Evolutionary conservation across 1,284 basidiomycete genomes (phyloP), one percentile per base, ranked within the genome.

Genomic region (Xerocomus alliaceus): DNA sequence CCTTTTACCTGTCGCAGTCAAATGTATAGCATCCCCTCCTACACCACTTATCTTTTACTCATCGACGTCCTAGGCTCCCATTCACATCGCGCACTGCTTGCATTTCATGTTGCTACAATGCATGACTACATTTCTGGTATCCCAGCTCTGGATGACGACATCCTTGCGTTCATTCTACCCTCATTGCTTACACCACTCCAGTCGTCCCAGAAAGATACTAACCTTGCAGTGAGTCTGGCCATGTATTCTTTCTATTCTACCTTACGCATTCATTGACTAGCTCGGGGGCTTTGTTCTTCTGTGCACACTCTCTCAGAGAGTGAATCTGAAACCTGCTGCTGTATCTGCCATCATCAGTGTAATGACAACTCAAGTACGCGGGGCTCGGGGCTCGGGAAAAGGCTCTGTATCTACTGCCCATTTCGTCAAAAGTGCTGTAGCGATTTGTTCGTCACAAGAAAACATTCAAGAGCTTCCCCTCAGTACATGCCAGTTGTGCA

Each of bases 91-190:
- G 86, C 91, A 0, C 79, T 98, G 17, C 78, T 95, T 47, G 88
- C 89, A 0, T 98, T 98, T 78, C 95, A 95, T 79, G 86, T 90
- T 6, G 89, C 93, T 5, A 87, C 86, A 0, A 79, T 96, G 48
- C 86, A 97, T 29, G 94, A 94, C 54, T 93, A 92, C 67, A 80
- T 97, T 48, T 84, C 87, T 35, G 80, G 83, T 31, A 78, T 70
- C 56, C 81, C 85, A 61, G 66, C 68, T 8, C 66, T 91, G n/a
- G 84, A 88, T 63, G 89, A 92, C 72, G 86, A 84, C 12, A 81
- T 83, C 1, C 76, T 89, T 22, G 87, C 87, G 0, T 84, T 85
- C 67, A 61, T 91, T 10, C 74, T 93, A 0, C 84, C 89, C 17
- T 84, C 89, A 0, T 73, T 89, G 13, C 71, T 90, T 17, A 82